Evolutionary conservation across 306 rosid species (phyloP), one percentile per base, ranked within the genome.

Genomic region (Hippophae tibetana): DNA sequence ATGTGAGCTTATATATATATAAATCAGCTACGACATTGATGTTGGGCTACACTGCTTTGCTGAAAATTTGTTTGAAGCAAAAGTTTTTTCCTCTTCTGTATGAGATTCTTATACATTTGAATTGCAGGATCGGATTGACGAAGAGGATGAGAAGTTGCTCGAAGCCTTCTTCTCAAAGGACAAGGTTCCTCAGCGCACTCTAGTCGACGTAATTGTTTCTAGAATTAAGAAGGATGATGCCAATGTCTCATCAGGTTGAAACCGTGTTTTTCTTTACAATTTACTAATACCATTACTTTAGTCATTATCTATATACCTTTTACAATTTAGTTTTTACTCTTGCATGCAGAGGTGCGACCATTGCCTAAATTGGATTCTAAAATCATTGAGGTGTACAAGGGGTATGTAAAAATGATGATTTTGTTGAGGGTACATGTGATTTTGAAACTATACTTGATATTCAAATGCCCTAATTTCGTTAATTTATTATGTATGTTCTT

Each of bases 261-360:
- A 13, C 71, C 0, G 38, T 52, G 38, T 52, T 3, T 38, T 14
- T 43, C 10, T 51, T 56, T 1, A 6, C 42, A 6, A 42, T 56
- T 54, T 5, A 26, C 69, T 26, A 9, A 43, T 47, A 10, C 12
- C 27, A 9, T 11, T 3, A 7, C 9, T 12, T 56, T 7, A 7
- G n/a, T n/a, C 8, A 5, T 4, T 43, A 50, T 62, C 25, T 38
- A 5, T 23, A 45, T 7, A 13, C 2, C n/a, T 52, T 65, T 42
- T 13, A 31, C 47, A 11, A 63, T 65, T 56, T 10, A 8, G 13
- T 65, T 57, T 54, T 43, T 71, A 14, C 59, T 27, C 56, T 18
- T 72, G 78, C 87, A 87, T 72, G 78, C 89, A 87, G 98, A 80
- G 71, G 62, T 12, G 27, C 82, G 76, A 43, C 96, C 95, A 7